Evolutionary conservation across 2,329 filamentous ascomycete species (phyloP), one percentile per base, ranked within the genome.

Genomic region (Teratosphaeria viscida): DNA sequence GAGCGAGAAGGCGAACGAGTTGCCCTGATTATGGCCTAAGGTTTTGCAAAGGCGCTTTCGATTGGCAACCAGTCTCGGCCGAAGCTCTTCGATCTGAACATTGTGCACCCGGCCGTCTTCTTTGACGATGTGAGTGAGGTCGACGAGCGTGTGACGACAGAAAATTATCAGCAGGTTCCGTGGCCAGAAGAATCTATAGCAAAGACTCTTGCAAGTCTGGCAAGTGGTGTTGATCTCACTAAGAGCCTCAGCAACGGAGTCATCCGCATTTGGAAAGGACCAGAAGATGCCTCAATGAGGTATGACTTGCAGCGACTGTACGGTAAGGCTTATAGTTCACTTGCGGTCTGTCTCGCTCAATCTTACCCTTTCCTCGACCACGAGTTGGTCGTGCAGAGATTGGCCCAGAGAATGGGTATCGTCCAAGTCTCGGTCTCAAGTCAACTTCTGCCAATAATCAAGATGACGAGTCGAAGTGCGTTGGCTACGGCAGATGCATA

Each of bases 31-130:
- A 88, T 94, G 19, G 95, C 89, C 1, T 85, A 84, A 65, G 91
- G 91, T 0, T 95, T 95, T 77, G 85, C 83, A 65, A 90, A 96
- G 72, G 92, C 89, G 65, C 77, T 95, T 19, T 81, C 85, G 47
- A 95, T 96, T 69, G 91, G 91, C 23, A 95, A 95, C 72, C 91
- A 96, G 76, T 89, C 87, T 12, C 80, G 91, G 52, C 91, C 91
- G 16, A 86, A 86, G 71, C 94, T 96, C 65, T 96, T 96, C 69
- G 90, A 95, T 69, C 78, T 96, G 52, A 87, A 87, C 32, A 95
- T 96, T 66, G 80, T 81, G 64, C 90, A 91, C 69, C 90, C 91
- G 0, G 89, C 94, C 64, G 88, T 94, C 5, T 76, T 96, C 5
- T 95, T 95, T 70, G 84, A 89, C 66, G 79, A 80, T 56, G 90